Evolutionary conservation across 108 stramenopile species (phyloP).

Genomic region (Asterionellopsis glacialis): DNA sequence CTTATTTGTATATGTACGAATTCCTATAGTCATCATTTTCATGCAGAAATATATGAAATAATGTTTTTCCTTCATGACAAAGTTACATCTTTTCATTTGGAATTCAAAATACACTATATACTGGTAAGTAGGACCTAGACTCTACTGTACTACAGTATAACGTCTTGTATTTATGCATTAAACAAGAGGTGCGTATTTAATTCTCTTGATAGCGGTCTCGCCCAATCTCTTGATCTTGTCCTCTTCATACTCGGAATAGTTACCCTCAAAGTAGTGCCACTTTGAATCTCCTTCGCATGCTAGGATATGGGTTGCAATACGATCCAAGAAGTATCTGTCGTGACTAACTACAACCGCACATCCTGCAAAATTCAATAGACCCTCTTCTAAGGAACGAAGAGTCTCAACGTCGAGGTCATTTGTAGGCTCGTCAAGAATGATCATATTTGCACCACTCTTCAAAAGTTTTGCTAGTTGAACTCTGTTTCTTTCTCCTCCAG

Average conservation of each 20-base stretch:
- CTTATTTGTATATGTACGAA: too few relatives aligned
- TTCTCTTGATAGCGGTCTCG: constrained; percentile 73
- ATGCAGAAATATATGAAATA: too few relatives aligned
- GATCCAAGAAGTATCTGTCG: constrained; percentile 95
- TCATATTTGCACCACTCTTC: constrained; percentile 81
- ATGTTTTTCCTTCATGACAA: too few relatives aligned
- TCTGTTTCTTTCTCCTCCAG: constrained; percentile 93
- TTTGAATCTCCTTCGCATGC: constrained; percentile 94
- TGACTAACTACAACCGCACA: constrained; percentile 93
- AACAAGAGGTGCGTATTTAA: constrained; percentile 85
- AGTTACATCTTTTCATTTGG: too few relatives aligned
- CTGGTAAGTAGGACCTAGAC: too few relatives aligned
- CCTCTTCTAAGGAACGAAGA: constrained; percentile 88
- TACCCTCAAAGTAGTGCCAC: constrained; percentile 81
- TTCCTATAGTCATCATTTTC: too few relatives aligned
- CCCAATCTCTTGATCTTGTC: constrained; percentile 68
- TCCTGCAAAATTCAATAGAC: constrained; percentile 88
- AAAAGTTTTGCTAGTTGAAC: constrained; percentile 90
- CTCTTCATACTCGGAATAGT: constrained; percentile 86
- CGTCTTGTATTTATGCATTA: background rate
- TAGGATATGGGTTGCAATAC: constrained; percentile 90
- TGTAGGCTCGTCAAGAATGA: constrained; percentile 92
- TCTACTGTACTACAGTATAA: too few relatives aligned
- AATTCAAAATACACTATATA: too few relatives aligned
- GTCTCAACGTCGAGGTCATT: constrained; percentile 94